Percentiles rank a stretch among this genome's conserved stretches.
Conservation (phyloP, 2,329 filamentous ascomycete species). For the Rhytidhysteron rufulum region DNA sequence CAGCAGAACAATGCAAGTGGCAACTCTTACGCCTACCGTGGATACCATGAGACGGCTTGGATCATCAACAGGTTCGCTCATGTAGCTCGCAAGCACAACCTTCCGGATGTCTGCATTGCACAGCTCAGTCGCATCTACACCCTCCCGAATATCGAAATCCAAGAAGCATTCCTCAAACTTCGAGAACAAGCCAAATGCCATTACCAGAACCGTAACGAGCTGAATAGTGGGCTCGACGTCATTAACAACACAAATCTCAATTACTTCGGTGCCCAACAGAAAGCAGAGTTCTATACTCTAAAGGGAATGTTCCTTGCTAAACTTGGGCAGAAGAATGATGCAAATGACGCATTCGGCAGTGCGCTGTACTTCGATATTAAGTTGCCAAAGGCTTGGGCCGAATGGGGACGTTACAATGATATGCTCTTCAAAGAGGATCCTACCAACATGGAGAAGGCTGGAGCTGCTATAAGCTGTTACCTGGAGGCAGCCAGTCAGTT, state of each 20-base stretch:
- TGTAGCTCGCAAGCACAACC: conserved; percentile 92
- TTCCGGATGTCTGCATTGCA: conserved; percentile 95
- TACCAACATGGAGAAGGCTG: conserved; percentile 73
- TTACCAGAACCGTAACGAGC: conserved; percentile 90
- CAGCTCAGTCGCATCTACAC: conserved; percentile 98
- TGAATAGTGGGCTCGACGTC: conserved; percentile 89
- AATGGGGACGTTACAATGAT: conserved; percentile 99
- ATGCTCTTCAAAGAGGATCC: conserved; percentile 92
- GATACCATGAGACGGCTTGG: conserved; percentile 98
- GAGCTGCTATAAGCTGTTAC: conserved; percentile 92
- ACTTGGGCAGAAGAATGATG: conserved; percentile 82
- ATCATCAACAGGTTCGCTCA: conserved; percentile 99
- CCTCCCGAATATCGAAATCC: conserved; percentile 97
- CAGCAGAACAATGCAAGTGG: conserved; percentile 74
- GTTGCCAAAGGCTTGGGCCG: conserved; percentile 95
- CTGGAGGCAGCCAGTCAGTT: conserved; percentile 93
- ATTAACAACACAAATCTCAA: conserved; percentile 99
- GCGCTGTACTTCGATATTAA: conserved; percentile 95
- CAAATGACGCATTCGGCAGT: conserved; percentile 89
- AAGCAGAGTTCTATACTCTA: conserved; percentile 97
- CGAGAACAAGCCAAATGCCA: conserved; percentile 99
- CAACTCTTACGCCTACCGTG: conserved; percentile 92
- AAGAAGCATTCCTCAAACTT: conserved; percentile 96
- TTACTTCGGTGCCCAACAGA: conserved; percentile 94
- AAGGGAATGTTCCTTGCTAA: conserved; percentile 99